phyloP scores from a whole-genome alignment of 2,329 filamentous ascomycete genomes.

The Epichloe brachyelytri region DNA sequence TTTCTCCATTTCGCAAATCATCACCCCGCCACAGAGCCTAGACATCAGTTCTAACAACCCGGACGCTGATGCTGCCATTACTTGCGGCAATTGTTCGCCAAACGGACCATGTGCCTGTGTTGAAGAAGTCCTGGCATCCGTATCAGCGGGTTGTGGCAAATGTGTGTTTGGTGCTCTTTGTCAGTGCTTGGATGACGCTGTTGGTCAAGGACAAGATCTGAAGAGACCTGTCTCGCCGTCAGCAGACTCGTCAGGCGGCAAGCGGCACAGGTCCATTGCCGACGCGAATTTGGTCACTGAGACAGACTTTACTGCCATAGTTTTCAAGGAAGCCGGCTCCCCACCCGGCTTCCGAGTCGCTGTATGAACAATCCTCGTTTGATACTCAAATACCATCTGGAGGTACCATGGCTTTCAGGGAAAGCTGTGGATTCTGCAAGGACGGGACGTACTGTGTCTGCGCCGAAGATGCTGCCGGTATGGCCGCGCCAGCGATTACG shows the following conservation, averaged over 20 bases:
- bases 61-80: slow-evolving; percentile 22
- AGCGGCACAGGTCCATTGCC: slow-evolving; percentile 36
- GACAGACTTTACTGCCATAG: slow-evolving; percentile 60
- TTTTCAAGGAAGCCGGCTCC: slow-evolving; percentile 36
- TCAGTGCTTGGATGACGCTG: slow-evolving; percentile 48
- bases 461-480: slow-evolving; percentile 44
- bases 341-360: not conserved
- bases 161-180: slow-evolving; percentile 52
- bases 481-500: slow-evolving; percentile 27
- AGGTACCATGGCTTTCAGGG: slow-evolving; percentile 36
- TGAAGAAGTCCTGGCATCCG: slow-evolving; percentile 42
- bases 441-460: slow-evolving; percentile 75
- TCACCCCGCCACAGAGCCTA: slow-evolving; percentile 36
- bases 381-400: slow-evolving; percentile 20
- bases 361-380: slow-evolving; percentile 2
- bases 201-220: slow-evolving; percentile 22
- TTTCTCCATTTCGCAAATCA: slow-evolving; percentile 45
- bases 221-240: slow-evolving; percentile 39
- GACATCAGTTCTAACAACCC: slow-evolving; percentile 16
- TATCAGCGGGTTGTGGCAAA: slow-evolving; percentile 47
- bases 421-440: slow-evolving; percentile 71
- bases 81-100: slow-evolving; percentile 44
- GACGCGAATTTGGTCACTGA: slow-evolving; percentile 43
- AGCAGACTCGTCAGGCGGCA: slow-evolving; percentile 32
- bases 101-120: slow-evolving; percentile 44